Evolutionary conservation across 768 basidiomycete species (phyloP).

Genomic region (Nidula microcarpa): DNA sequence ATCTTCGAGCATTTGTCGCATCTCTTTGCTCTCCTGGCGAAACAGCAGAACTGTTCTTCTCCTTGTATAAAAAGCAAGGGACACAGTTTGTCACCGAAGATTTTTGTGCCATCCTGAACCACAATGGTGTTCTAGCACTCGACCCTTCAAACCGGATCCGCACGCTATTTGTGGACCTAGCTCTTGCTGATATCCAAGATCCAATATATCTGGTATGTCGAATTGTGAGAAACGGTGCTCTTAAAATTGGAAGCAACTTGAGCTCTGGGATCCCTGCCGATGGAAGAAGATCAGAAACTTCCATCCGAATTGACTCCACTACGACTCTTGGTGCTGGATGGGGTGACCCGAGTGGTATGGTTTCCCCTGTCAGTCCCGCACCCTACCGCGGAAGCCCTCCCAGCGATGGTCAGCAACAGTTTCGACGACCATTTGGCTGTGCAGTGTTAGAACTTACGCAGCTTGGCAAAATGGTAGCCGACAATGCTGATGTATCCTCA

Average conservation of each 20-base stretch:
- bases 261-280: slow-evolving; percentile 44
- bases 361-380: background rate
- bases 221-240: slow-evolving; percentile 82
- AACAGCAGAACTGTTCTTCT: slow-evolving; percentile 91
- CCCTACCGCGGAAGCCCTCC: slow-evolving; percentile 17
- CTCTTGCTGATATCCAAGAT: slow-evolving; percentile 79
- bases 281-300: slow-evolving; percentile 54
- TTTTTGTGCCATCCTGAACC: slow-evolving; percentile 84
- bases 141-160: slow-evolving; percentile 74
- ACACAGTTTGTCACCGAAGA: slow-evolving; percentile 92
- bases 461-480: slow-evolving; percentile 61
- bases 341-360: slow-evolving; percentile 11
- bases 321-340: slow-evolving; percentile 13
- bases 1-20: slow-evolving; percentile 89
- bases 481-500: slow-evolving; percentile 59
- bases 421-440: slow-evolving; percentile 92
- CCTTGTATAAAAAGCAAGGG: slow-evolving; percentile 82
- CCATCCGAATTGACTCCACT: slow-evolving; percentile 30
- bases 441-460: slow-evolving; percentile 87
- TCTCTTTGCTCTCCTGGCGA: slow-evolving; percentile 89
- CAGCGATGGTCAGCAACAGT: slow-evolving; percentile 40
- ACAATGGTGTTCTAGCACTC: slow-evolving; percentile 84
- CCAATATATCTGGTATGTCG: slow-evolving; percentile 88
- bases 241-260: slow-evolving; percentile 66
- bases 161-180: slow-evolving; percentile 89